Evolutionary conservation across 164 flowering plant genomes (phyloP).

Genomic region (Aristolochia fimbriata): DNA sequence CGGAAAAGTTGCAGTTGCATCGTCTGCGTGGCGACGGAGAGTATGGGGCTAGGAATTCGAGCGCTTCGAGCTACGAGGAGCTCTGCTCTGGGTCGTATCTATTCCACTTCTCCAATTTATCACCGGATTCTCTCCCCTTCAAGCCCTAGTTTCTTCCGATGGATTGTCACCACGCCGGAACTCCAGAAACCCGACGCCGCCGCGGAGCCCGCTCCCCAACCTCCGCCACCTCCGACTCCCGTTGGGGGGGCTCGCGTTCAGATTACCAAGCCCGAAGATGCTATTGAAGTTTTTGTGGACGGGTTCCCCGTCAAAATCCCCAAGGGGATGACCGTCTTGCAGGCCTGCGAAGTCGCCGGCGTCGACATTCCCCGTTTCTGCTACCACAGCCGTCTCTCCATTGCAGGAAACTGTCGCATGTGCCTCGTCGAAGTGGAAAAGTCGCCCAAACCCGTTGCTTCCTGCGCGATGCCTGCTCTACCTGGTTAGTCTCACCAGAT

Average conservation of each 20-base stretch:
- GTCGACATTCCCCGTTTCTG: conserved; percentile 94
- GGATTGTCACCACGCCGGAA: conserved; percentile 58
- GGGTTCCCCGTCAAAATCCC: conserved; percentile 90
- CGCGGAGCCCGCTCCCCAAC: conserved; percentile 21
- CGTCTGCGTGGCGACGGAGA: conserved; percentile 9
- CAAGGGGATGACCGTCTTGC: conserved; percentile 88
- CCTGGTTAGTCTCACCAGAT: conserved; percentile 45
- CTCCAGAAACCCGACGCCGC: conserved; percentile 59
- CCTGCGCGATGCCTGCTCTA: conserved; percentile 99
- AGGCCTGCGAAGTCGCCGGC: conserved; percentile 95
- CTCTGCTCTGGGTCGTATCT: conserved; percentile 8
- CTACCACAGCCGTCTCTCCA: conserved; percentile 81
- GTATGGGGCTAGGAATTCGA: conserved; percentile 56
- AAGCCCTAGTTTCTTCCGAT: conserved; percentile 18
- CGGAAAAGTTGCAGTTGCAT: background rate
- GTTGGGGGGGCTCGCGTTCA: conserved; percentile 75
- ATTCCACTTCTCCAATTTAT: background rate
- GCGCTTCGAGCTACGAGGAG: conserved; percentile 43
- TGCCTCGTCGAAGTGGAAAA: conserved; percentile 98
- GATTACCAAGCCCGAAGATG: conserved; percentile 68
- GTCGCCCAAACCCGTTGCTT: conserved; percentile 98
- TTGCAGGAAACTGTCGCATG: conserved; percentile 98
- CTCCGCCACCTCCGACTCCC: conserved; percentile 42
- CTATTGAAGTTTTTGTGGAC: conserved; percentile 92
- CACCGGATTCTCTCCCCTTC: conserved; percentile 15